phyloP scores from a whole-genome alignment of 2,329 filamentous ascomycete genomes.

The Trichoderma atrobrunneum region DNA sequence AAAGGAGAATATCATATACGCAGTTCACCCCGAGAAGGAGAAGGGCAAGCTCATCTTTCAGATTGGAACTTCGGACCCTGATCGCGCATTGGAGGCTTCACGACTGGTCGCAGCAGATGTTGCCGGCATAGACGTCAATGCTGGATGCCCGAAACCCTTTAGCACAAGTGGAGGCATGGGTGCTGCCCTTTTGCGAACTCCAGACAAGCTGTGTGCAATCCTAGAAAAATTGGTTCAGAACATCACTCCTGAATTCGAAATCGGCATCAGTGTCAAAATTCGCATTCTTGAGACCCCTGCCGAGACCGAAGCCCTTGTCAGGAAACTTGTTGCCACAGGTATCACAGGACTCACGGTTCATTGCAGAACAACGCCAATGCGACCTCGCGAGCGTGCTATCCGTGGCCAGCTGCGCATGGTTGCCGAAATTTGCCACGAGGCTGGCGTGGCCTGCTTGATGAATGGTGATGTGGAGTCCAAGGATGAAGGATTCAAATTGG shows the following conservation, averaged over 20 bases:
- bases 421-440: conserved; percentile 72
- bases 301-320: conserved; percentile 74
- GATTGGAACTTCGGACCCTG: conserved; percentile 81
- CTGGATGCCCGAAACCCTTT: conserved; percentile 97
- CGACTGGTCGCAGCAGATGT: conserved; percentile 83
- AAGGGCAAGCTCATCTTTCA: conserved; percentile 79
- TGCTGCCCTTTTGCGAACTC: conserved; percentile 80
- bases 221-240: conserved; percentile 77
- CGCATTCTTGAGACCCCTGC: conserved; percentile 75
- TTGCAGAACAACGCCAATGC: conserved; percentile 94
- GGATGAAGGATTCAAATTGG: conserved; percentile 68
- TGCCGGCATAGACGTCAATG: conserved; percentile 92
- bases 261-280: conserved; percentile 97
- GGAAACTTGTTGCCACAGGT: conserved; percentile 76
- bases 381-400: conserved; percentile 83
- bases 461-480: conserved; percentile 85
- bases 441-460: conserved; percentile 89
- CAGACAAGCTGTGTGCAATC: conserved; percentile 80
- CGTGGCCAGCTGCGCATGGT: conserved; percentile 84
- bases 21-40: conserved; percentile 76
- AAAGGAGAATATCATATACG: conserved; percentile 73
- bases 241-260: conserved; percentile 73
- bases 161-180: conserved; percentile 94
- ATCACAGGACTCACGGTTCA: conserved; percentile 92
- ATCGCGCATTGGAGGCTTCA: conserved; percentile 79